These are phyloP conservation scores for Cryptococcus sp. DNA, from an alignment of 1,284 basidiomycete genomes.

Conservation along the genomic window DNA sequence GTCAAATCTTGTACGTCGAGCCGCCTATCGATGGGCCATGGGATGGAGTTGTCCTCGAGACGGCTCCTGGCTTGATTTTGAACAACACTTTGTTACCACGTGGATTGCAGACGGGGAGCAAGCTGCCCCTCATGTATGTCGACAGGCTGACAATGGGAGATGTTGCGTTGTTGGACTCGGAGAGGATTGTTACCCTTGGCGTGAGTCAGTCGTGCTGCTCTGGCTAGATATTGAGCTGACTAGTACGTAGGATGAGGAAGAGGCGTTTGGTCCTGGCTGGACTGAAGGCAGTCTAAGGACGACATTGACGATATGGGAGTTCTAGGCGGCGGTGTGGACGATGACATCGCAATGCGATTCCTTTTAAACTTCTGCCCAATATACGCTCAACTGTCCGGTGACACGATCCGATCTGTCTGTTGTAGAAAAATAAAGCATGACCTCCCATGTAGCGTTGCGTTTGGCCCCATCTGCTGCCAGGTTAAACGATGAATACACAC, in stretches of 20 bases:
- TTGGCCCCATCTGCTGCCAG: no score
- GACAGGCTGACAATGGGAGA: slow-evolving; percentile 18
- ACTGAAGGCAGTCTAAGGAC: slow-evolving; percentile 3
- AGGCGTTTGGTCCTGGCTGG: no score
- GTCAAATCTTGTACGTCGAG: no score
- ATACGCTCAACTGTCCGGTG: no score
- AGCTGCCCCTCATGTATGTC: slow-evolving; percentile 35
- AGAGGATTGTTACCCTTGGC: slow-evolving; percentile 34
- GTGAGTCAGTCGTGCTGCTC: slow-evolving; percentile 20
- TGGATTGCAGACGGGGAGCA: slow-evolving; percentile 21
- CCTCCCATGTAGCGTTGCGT: no score
- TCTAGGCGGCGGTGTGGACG: no score
- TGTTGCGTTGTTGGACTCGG: slow-evolving; percentile 39
- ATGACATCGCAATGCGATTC: no score
- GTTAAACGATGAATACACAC: no score
- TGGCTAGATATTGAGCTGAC: neutral
- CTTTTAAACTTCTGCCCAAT: no score
- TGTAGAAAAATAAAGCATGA: no score
- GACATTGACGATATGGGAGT: slow-evolving; percentile 25
- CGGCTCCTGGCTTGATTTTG: slow-evolving; percentile 20
- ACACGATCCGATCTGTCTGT: no score
- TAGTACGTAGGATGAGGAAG: neutral
- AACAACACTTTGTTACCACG: slow-evolving; percentile 10
- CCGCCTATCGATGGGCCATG: slow-evolving; percentile 16
- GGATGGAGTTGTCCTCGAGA: slow-evolving; percentile 22